Percentiles rank a stretch among this genome's conserved stretches.
Conservation (phyloP, 2,329 filamentous ascomycete species). For the Alternaria angustiovoidea region DNA sequence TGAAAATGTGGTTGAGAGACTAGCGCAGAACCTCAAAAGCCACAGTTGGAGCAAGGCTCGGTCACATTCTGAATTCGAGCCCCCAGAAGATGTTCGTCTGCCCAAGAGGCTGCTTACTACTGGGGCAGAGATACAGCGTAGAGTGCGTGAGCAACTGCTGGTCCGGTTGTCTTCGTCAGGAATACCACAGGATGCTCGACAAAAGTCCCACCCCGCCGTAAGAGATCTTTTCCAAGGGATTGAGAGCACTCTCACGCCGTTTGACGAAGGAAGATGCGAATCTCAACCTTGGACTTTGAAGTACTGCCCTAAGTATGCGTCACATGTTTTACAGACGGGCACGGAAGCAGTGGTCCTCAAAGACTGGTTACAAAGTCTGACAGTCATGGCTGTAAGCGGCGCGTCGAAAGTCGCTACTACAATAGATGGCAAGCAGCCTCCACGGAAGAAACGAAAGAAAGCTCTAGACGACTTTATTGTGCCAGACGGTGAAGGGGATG, state of each 20-base stretch:
- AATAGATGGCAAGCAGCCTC: slow-evolving; percentile 34
- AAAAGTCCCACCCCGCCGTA: slow-evolving; percentile 65
- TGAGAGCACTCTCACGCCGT: slow-evolving; percentile 72
- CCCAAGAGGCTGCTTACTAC: slow-evolving; percentile 49
- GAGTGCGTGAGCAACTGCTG: slow-evolving; percentile 40
- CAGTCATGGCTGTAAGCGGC: slow-evolving; percentile 78
- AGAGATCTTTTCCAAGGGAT: slow-evolving; percentile 67
- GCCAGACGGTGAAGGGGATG: slow-evolving; percentile 41
- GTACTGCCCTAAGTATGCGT: slow-evolving; percentile 75
- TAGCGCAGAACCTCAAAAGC: slow-evolving; percentile 30
- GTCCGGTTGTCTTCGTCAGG: slow-evolving; percentile 24
- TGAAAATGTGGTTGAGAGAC: slow-evolving; percentile 37
- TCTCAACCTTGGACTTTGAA: slow-evolving; percentile 79
- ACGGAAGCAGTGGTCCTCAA: slow-evolving; percentile 74
- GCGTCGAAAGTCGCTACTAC: slow-evolving; percentile 33
- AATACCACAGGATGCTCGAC: slow-evolving; percentile 1
- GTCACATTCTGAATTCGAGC: slow-evolving; percentile 20
- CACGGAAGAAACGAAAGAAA: slow-evolving; percentile 71
- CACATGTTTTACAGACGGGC: slow-evolving; percentile 78
- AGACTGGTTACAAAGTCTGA: slow-evolving; percentile 81
- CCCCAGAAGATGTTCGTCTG: slow-evolving; percentile 39
- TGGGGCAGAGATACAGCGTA: slow-evolving; percentile 51
- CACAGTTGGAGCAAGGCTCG: neutral
- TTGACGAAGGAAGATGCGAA: slow-evolving; percentile 81
- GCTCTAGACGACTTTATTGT: slow-evolving; percentile 49